Evolutionary conservation across 169 alveolate genomes (phyloP), one percentile per base, ranked within the genome.

Genomic region (Miamiensis avidus): DNA sequence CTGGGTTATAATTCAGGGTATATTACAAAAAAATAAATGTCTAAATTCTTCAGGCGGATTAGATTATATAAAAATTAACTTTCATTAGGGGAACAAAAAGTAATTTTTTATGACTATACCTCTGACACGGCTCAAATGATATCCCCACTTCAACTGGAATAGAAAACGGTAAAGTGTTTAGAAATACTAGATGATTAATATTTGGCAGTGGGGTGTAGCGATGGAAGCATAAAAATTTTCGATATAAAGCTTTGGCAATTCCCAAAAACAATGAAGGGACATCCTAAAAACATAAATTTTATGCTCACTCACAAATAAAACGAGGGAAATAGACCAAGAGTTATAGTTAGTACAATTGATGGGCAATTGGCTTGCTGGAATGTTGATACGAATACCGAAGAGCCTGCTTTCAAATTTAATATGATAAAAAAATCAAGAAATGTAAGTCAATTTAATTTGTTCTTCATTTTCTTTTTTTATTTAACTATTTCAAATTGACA

Each of bases 281-380:
- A 85, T 79, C 64, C 75, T 29, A 85, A 78, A 49, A 79, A 76
- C 20, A 78, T 85, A 1, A 85, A 78, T 78, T 34, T 69, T 20
- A 85, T 85, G 75, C 28, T 85, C 6, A 75, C 86, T 72, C 79
- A 78, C 34, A 85, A 85, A 64, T 30, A 85, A 79, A 79, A 85
- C 30, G 31, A 85, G 78, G 65, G 73, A 32, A 82, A 79, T 64
- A 81, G 89, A 34, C 85, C 85, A 4, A 74, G 89, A 64, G 65
- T 85, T n/a, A 82, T 85, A 0, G 89, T 76, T 26, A 79, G 89
- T 78, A 72, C 86, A n/a, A 29, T 69, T 28, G 89, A 85, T 78
- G 86, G 89, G 4, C 26, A 75, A 33, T 64, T 85, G 64, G 82
- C 85, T 26, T 85, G 89, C 74, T 85, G 89, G 89, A 85, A 85